These are phyloP conservation scores for Hyaloscypha bicolor DNA, from an alignment of 495 filamentous ascomycete species.

Conservation along the genomic window DNA sequence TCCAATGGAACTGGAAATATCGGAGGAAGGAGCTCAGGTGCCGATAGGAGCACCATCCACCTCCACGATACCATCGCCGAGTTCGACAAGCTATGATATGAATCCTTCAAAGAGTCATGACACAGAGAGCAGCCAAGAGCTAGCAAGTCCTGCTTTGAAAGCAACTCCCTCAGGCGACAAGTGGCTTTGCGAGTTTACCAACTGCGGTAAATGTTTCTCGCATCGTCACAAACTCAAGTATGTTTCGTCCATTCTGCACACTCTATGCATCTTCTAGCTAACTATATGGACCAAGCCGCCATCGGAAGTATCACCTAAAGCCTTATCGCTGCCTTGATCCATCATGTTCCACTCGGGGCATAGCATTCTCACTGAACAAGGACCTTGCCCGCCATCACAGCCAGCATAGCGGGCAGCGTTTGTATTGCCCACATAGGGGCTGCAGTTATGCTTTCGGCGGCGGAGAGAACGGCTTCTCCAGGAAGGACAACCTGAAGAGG, in stretches of 20 bases:
- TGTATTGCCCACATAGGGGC: background rate
- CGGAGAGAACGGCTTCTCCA: background rate
- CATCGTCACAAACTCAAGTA: constrained; percentile 3
- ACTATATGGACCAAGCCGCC: background rate
- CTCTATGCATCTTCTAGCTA: background rate
- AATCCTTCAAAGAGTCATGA: background rate
- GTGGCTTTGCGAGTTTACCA: background rate
- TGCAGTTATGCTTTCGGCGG: background rate
- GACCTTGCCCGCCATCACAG: background rate
- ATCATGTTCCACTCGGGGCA: background rate
- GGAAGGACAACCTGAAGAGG: background rate
- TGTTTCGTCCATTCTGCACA: no score
- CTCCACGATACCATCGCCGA: background rate
- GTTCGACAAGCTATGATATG: background rate
- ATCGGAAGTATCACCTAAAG: background rate
- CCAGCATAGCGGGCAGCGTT: background rate
- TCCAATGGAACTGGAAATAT: constrained; percentile 3
- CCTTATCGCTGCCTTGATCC: background rate
- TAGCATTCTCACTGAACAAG: background rate
- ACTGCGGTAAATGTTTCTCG: background rate
- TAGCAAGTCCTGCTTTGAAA: background rate
- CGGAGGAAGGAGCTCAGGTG: background rate
- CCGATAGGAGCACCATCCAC: background rate
- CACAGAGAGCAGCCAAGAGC: background rate
- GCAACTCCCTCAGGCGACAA: background rate